Evolutionary conservation across 192 early-diverging fungal species (phyloP).

Genomic region (Coemansia sp.): DNA sequence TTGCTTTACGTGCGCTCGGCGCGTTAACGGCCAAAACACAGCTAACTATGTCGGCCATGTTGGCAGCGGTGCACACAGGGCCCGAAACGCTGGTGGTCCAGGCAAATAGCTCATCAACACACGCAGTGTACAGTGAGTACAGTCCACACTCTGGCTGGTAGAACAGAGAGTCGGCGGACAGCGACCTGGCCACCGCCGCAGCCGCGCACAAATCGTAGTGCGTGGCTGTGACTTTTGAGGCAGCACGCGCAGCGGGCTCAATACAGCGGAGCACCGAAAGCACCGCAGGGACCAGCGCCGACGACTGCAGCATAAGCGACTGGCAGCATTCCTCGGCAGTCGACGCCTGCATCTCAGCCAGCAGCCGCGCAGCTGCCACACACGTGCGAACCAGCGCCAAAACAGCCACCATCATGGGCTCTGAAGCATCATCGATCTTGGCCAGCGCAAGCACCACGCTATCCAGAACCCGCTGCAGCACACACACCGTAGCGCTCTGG

Average conservation of each 20-base stretch:
- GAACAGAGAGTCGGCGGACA: conserved; percentile 17
- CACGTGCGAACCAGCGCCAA: conserved; percentile 29
- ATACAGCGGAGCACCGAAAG: conserved; percentile 8
- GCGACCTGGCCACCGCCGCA: conserved; percentile 10
- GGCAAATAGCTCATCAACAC: conserved; percentile 18
- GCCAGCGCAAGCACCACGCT: background rate
- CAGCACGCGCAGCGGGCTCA: background rate
- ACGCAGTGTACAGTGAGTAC: background rate
- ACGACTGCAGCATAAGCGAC: conserved; percentile 9
- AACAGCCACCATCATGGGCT: background rate
- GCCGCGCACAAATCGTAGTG: conserved; percentile 17
- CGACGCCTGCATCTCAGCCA: conserved; percentile 22
- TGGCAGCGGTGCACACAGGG: background rate
- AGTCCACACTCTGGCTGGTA: background rate
- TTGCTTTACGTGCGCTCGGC: background rate
- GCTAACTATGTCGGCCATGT: conserved; percentile 10
- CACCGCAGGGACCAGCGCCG: conserved; percentile 2
- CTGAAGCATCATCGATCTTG: background rate
- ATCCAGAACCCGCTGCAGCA: conserved; percentile 14
- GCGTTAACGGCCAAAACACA: conserved; percentile 14
- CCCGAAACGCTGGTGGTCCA: conserved; percentile 5
- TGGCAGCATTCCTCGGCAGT: background rate
- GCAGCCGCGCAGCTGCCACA: conserved; percentile 6
- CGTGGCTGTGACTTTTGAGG: background rate
- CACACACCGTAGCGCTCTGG: conserved; percentile 13